Base-by-base conservation (phyloP, 1,284 basidiomycete species). In the Grifola frondosa region DNA sequence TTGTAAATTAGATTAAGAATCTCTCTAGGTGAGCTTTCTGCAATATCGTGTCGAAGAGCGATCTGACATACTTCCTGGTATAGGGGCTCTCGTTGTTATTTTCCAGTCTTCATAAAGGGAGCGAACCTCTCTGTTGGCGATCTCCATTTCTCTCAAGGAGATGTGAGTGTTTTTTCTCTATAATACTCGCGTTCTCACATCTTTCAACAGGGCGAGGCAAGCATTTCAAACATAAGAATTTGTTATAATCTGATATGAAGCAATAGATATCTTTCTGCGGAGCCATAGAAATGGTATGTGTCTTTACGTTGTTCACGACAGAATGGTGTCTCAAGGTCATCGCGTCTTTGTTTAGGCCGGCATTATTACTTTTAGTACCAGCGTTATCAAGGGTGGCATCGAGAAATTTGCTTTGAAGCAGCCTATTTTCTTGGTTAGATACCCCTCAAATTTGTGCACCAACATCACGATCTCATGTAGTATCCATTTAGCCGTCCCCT, bases 1-100 rank as follows among this genome's bases (percentile, higher is more conserved):
- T n/a, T n/a, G n/a, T n/a, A n/a, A n/a, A n/a, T n/a, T 56, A 84
- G 82, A 88, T 89, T 63, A 88, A 86, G 65, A 86, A 86, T 56
- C 59, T 88, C 38, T 83, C 81, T 5, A 77, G 74, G 77, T 78
- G 23, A 19, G 50, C 16, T 5, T 1, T 20, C 19, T 12, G 30
- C n/a, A 52, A 11, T 44, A 22, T 29, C 8, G 23, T 7, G n/a
- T 23, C 11, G 9, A 9, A 11, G n/a, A 9, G 3, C 9, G 11
- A 19, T 21, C 23, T 36, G 7, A 30, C 32, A 26, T 10, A 10
- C 30, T 26, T 8, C 7, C 9, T 12, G 5, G 2, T 35, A 6
- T 43, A 78, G 75, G 53, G 81, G 81, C 5, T 84, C 80, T 22
- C 69, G 81, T 2, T 85, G 82, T 61, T 88, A 87, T 61, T 84